Percentiles rank a stretch among this genome's conserved stretches.
Evolutionary conservation across 1,284 basidiomycete species (phyloP).

Genomic region (Caloboletus inedulis): DNA sequence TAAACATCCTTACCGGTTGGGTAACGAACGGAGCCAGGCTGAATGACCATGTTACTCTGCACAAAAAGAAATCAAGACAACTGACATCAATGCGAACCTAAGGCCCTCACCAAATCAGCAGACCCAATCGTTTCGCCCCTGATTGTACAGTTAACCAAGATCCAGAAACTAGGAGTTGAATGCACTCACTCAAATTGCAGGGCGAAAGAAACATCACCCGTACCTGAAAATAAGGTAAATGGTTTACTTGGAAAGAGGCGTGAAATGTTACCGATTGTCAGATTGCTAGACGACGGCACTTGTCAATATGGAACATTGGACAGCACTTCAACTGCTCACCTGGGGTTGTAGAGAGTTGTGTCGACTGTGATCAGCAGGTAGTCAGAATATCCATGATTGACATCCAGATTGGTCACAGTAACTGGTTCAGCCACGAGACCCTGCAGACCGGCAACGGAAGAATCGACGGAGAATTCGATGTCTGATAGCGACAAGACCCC

Average conservation of each 20-base stretch:
- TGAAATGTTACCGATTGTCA: slow-evolving; percentile 56
- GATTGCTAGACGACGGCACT: slow-evolving; percentile 44
- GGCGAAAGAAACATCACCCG: slow-evolving; percentile 63
- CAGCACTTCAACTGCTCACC: slow-evolving; percentile 35
- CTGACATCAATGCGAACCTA: slow-evolving; percentile 16
- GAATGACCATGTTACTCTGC: slow-evolving; percentile 52
- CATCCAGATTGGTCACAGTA: slow-evolving; percentile 60
- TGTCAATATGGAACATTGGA: slow-evolving; percentile 1
- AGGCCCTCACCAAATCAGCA: slow-evolving; percentile 50
- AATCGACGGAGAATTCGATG: slow-evolving; percentile 64
- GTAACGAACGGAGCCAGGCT: slow-evolving; percentile 54
- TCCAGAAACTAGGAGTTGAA: neutral
- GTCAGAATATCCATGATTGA: slow-evolving; percentile 65
- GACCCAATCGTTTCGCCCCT: slow-evolving; percentile 57
- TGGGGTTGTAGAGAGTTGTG: slow-evolving; percentile 59
- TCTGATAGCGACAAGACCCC: slow-evolving; percentile 60
- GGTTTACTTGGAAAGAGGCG: neutral
- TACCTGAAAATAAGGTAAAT: slow-evolving; percentile 35
- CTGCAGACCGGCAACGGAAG: slow-evolving; percentile 64
- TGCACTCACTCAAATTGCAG: slow-evolving; percentile 54
- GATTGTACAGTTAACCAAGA: neutral
- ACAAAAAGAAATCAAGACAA: slow-evolving; percentile 9
- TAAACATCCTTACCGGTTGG: slow-evolving; percentile 42
- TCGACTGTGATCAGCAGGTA: slow-evolving; percentile 72
- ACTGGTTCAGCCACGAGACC: slow-evolving; percentile 63